Evolutionary conservation across 768 basidiomycete genomes (phyloP).

Genomic region (Rhodotorula taiwanensis): DNA sequence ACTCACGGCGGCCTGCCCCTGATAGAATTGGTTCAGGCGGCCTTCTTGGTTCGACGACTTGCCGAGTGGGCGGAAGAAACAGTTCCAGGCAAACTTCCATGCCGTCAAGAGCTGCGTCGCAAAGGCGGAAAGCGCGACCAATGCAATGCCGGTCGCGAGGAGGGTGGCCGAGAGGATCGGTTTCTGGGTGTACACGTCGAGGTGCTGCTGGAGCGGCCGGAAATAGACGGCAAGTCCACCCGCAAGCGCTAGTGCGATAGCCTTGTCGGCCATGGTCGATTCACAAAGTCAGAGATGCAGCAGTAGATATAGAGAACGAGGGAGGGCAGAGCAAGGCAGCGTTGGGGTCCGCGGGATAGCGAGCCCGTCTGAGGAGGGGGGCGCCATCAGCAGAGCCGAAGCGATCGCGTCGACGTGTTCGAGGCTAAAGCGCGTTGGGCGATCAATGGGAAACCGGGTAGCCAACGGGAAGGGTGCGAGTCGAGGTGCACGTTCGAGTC

Average conservation of each 20-base stretch:
- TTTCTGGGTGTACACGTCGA: constrained; percentile 13
- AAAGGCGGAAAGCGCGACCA: background rate
- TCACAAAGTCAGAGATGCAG: too few species aligned
- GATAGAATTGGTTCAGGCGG: constrained; percentile 28
- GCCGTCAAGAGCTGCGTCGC: constrained; percentile 3
- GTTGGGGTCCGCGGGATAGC: too few species aligned
- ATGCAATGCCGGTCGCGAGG: background rate
- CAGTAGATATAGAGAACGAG: too few species aligned
- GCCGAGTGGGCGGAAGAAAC: constrained; percentile 28
- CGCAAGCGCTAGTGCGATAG: background rate
- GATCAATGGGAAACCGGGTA: too few species aligned
- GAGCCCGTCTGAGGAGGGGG: too few species aligned
- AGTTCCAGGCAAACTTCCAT: constrained; percentile 16
- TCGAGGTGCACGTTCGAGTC: too few species aligned
- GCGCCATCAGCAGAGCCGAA: too few species aligned
- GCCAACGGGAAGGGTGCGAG: too few species aligned
- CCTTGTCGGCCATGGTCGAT: background rate
- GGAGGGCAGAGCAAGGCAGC: background rate
- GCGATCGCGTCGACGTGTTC: too few species aligned
- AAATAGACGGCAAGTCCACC: background rate
- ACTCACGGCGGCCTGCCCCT: constrained; percentile 13
- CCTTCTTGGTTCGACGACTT: constrained; percentile 23
- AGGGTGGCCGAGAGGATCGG: constrained; percentile 1
- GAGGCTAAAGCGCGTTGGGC: too few species aligned
- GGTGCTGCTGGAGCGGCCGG: constrained; percentile 7